These are phyloP conservation scores for Cyberlindnera subsufficiens DNA, from an alignment of 805 yeast species.

Conservation along the genomic window DNA sequence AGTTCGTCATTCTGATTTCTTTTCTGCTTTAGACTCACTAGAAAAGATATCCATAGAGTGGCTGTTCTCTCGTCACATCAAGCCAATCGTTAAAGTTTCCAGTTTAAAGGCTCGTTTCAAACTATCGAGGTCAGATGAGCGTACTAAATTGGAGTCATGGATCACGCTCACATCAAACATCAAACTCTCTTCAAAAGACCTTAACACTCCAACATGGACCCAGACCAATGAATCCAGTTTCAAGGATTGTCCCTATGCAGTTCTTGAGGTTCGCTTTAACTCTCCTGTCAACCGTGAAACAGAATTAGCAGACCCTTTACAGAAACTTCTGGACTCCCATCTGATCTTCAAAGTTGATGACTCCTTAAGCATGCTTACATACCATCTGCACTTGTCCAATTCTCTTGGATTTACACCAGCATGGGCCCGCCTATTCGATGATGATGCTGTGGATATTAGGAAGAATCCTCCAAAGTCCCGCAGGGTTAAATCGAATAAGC, in stretches of 20 bases:
- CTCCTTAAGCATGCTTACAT: conserved; percentile 29
- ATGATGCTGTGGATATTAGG: conserved; percentile 35
- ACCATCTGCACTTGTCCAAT: conserved; percentile 24
- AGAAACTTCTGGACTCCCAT: conserved; percentile 38
- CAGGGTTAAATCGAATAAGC: conserved; percentile 3
- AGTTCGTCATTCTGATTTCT: conserved; percentile 2
- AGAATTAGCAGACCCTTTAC: conserved; percentile 22
- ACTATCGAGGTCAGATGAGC: background rate
- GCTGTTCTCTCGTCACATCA: conserved; percentile 20
- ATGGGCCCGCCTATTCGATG: conserved; percentile 33
- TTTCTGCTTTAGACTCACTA: conserved; percentile 15
- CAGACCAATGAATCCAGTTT: conserved; percentile 5
- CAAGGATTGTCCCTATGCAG: conserved; percentile 39
- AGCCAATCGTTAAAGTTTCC: conserved; percentile 16
- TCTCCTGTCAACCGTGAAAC: conserved; percentile 24
- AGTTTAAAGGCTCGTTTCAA: conserved; percentile 19
- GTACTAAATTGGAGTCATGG: conserved; percentile 16
- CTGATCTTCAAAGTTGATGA: conserved; percentile 40
- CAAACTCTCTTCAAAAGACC: conserved; percentile 9
- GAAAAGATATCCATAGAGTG: conserved; percentile 25
- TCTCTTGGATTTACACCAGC: conserved; percentile 28
- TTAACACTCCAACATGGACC: conserved; percentile 13
- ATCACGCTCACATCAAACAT: conserved; percentile 20
- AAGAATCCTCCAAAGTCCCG: conserved; percentile 32
- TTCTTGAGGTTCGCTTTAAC: conserved; percentile 43